These are phyloP conservation scores for Vitis rupestris DNA, from an alignment of 164 flowering plant species.

Conservation along the genomic window DNA sequence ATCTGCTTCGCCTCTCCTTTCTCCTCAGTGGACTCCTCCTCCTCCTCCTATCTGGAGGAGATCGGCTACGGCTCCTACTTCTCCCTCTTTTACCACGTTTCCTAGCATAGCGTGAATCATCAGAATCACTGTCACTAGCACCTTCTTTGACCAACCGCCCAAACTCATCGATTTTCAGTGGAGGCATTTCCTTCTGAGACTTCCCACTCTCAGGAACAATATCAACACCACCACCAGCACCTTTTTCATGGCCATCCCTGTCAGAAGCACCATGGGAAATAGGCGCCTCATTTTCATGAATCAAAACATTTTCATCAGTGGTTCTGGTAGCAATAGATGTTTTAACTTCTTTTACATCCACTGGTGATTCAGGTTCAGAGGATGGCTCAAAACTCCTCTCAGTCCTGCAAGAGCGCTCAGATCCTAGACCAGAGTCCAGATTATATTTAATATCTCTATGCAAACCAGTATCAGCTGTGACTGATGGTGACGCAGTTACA, in stretches of 20 bases:
- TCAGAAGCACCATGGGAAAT: slow-evolving; percentile 5
- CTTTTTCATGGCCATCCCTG: slow-evolving; percentile 10
- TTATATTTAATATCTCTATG: slow-evolving; percentile 17
- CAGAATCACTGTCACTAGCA: slow-evolving; percentile 79
- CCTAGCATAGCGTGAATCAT: slow-evolving; percentile 34
- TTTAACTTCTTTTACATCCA: slow-evolving; percentile 7
- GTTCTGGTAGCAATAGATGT: slow-evolving; percentile 7
- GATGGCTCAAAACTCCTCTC: slow-evolving; percentile 7
- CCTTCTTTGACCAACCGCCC: slow-evolving; percentile 77
- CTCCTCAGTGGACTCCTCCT: slow-evolving; percentile 66
- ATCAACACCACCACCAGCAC: slow-evolving; percentile 24
- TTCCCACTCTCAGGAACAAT: slow-evolving; percentile 16
- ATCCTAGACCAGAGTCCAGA: slow-evolving; percentile 13
- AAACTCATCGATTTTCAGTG: slow-evolving; percentile 69
- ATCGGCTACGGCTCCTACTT: slow-evolving; percentile 51
- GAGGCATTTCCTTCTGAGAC: slow-evolving; percentile 24
- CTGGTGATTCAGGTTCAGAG: slow-evolving; percentile 6
- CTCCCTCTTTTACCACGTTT: slow-evolving; percentile 54
- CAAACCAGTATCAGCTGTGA: slow-evolving; percentile 10
- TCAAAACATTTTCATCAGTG: slow-evolving; percentile 8
- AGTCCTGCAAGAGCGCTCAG: slow-evolving; percentile 16
- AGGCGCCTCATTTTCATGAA: slow-evolving; percentile 15
- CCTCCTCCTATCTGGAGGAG: slow-evolving; percentile 64
- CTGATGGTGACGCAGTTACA: slow-evolving; percentile 16
- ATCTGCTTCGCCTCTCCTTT: slow-evolving; percentile 63